These are phyloP conservation scores for Nematocida minor DNA, from an alignment of 371 early-diverging fungal species.

Conservation along the genomic window DNA sequence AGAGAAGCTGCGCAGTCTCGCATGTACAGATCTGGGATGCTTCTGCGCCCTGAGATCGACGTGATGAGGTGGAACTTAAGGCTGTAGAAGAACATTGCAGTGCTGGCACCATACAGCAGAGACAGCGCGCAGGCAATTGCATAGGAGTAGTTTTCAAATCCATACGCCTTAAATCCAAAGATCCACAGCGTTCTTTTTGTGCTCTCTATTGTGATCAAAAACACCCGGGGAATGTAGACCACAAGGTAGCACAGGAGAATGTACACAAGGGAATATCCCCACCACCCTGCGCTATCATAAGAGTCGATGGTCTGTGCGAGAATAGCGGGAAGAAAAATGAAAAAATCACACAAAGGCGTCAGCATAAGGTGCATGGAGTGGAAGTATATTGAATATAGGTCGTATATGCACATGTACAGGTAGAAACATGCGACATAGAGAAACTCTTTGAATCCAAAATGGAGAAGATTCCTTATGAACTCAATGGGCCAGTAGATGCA, in stretches of 20 bases:
- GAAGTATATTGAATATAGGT: background rate
- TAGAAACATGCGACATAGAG: background rate
- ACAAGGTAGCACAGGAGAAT: background rate
- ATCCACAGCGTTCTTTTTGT: background rate
- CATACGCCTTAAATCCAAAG: background rate
- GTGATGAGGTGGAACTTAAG: background rate
- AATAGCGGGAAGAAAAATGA: background rate
- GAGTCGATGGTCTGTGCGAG: background rate
- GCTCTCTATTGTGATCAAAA: background rate
- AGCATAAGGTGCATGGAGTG: background rate
- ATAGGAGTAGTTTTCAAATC: background rate
- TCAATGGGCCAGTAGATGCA: background rate
- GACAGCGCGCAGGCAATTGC: background rate
- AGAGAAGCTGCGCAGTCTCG: constrained; percentile 3
- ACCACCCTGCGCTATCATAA: background rate
- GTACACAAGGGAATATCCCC: background rate
- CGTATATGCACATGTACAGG: background rate
- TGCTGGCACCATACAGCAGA: background rate
- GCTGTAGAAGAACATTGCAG: background rate
- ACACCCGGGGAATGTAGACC: background rate
- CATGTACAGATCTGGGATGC: background rate
- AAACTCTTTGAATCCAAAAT: background rate
- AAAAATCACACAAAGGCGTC: background rate
- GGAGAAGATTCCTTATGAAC: constrained; percentile 3
- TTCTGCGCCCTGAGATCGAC: too few relatives aligned